These are phyloP conservation scores for Pseudophaeomoniella oleicola DNA, from an alignment of 2,329 filamentous ascomycete species.

Conservation along the genomic window DNA sequence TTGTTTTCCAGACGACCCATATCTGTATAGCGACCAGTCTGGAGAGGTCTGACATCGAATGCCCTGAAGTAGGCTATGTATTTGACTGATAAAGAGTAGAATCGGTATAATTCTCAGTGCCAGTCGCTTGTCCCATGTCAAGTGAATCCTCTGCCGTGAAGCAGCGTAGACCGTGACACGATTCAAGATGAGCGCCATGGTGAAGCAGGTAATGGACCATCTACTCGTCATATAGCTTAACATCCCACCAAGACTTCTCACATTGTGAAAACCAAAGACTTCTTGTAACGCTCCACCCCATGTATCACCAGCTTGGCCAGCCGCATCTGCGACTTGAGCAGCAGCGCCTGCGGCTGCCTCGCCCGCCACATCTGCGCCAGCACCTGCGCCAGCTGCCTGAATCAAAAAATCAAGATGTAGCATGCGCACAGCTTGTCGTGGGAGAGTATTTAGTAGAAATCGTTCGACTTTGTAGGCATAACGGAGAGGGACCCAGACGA, in stretches of 20 bases:
- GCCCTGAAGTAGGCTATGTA: slow-evolving; percentile 57
- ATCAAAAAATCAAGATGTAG: slow-evolving; percentile 12
- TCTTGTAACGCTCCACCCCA: slow-evolving; percentile 25
- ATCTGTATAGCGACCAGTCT: slow-evolving; percentile 53
- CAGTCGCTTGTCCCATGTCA: slow-evolving; percentile 60
- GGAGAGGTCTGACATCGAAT: slow-evolving; percentile 85
- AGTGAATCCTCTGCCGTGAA: slow-evolving; percentile 61
- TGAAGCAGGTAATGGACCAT: slow-evolving; percentile 81
- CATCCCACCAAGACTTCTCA: slow-evolving; percentile 65
- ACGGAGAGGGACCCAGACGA: slow-evolving; percentile 22
- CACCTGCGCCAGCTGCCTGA: slow-evolving; percentile 15
- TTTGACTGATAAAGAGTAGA: slow-evolving; percentile 53
- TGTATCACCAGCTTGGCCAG: slow-evolving; percentile 17
- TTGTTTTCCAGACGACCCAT: slow-evolving; percentile 50
- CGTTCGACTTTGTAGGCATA: slow-evolving; percentile 20
- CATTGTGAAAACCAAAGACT: slow-evolving; percentile 27
- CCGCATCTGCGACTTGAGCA: slow-evolving; percentile 17
- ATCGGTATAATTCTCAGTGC: slow-evolving; percentile 58
- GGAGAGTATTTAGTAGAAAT: slow-evolving; percentile 20
- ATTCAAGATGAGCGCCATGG: slow-evolving; percentile 76
- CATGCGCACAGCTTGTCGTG: slow-evolving; percentile 15
- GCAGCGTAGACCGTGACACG: slow-evolving; percentile 89
- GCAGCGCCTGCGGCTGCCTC: slow-evolving; percentile 20
- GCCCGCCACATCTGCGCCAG: slow-evolving; percentile 25
- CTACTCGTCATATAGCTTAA: slow-evolving; percentile 83